Evolutionary conservation across 441 rosid species (phyloP).

Genomic region (Lepidium campestre): DNA sequence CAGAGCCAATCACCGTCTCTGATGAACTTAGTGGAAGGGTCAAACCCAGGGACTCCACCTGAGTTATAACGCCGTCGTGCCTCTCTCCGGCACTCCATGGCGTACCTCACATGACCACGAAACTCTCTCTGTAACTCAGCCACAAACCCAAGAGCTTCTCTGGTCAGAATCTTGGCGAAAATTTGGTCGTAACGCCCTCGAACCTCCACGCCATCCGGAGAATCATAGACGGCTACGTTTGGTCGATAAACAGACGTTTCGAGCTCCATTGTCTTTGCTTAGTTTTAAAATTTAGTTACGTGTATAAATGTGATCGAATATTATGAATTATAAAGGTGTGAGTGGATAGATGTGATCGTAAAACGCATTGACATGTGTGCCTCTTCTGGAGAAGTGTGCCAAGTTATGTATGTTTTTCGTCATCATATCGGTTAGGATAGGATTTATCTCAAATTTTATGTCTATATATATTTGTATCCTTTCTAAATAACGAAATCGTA

Average conservation of each 20-base stretch:
- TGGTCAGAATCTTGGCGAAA: slow-evolving; percentile 57
- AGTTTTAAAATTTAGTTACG: neutral
- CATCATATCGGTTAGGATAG: slow-evolving; percentile 16
- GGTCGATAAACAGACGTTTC: slow-evolving; percentile 28
- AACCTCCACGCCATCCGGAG: slow-evolving; percentile 70
- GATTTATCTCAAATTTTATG: neutral
- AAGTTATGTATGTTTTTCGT: slow-evolving; percentile 24
- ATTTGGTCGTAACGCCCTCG: slow-evolving; percentile 62
- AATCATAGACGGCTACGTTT: slow-evolving; percentile 36
- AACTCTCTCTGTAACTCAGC: slow-evolving; percentile 78
- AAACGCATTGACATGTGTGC: slow-evolving; percentile 27
- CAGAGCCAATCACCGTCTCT: slow-evolving; percentile 76
- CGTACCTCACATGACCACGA: slow-evolving; percentile 52
- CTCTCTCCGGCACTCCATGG: slow-evolving; percentile 73
- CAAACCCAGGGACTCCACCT: slow-evolving; percentile 64
- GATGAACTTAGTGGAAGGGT: slow-evolving; percentile 62
- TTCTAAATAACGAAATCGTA: too few relatives aligned
- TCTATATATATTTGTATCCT: too few relatives aligned
- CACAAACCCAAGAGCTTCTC: slow-evolving; percentile 73
- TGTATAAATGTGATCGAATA: neutral
- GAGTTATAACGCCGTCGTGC: slow-evolving; percentile 52
- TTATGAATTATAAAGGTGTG: slow-evolving; percentile 24
- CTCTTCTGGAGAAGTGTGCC: slow-evolving; percentile 22
- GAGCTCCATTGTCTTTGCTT: slow-evolving; percentile 16
- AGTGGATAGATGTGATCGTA: slow-evolving; percentile 29